Conservation (phyloP, 208 protist species). For the Trypanosoma vivax region DNA sequence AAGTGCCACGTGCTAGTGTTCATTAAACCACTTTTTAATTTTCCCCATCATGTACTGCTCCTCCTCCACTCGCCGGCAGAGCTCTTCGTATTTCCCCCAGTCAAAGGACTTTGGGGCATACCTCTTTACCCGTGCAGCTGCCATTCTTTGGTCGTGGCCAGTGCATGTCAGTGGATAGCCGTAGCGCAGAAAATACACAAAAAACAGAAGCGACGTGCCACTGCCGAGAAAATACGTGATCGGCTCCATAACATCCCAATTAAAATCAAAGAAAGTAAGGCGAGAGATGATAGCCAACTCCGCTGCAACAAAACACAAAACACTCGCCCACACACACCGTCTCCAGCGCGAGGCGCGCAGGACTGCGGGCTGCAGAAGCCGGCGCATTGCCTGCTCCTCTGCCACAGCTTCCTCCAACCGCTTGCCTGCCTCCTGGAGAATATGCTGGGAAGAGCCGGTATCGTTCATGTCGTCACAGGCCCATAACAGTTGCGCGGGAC, state of each 20-base stretch:
- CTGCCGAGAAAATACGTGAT: conserved; percentile 72
- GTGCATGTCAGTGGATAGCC: conserved; percentile 46
- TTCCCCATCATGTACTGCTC: conserved; percentile 29
- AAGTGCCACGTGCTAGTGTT: conserved; percentile 28
- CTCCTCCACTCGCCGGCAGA: conserved; percentile 33
- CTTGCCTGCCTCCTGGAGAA: conserved; percentile 32
- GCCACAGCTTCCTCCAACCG: conserved; percentile 26
- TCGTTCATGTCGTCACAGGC: conserved; percentile 9
- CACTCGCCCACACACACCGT: conserved; percentile 49
- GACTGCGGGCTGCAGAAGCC: conserved; percentile 36
- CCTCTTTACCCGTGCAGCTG: conserved; percentile 41
- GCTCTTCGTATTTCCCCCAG: conserved; percentile 47
- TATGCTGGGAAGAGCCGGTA: conserved; percentile 19
- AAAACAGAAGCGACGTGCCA: conserved; percentile 58
- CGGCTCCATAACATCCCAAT: conserved; percentile 91
- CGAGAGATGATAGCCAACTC: conserved; percentile 76
- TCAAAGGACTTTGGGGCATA: conserved; percentile 69
- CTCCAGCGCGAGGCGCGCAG: conserved; percentile 46
- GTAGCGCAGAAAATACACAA: conserved; percentile 50
- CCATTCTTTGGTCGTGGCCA: conserved; percentile 43
- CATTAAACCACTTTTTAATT: conserved; percentile 37
- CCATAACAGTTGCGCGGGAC: conserved; percentile 48
- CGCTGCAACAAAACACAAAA: conserved; percentile 44
- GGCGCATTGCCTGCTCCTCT: conserved; percentile 32
- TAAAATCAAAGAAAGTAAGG: conserved; percentile 82